Evolutionary conservation across 164 flowering plant genomes (phyloP).

Genomic region (Nelumbo lutea): DNA sequence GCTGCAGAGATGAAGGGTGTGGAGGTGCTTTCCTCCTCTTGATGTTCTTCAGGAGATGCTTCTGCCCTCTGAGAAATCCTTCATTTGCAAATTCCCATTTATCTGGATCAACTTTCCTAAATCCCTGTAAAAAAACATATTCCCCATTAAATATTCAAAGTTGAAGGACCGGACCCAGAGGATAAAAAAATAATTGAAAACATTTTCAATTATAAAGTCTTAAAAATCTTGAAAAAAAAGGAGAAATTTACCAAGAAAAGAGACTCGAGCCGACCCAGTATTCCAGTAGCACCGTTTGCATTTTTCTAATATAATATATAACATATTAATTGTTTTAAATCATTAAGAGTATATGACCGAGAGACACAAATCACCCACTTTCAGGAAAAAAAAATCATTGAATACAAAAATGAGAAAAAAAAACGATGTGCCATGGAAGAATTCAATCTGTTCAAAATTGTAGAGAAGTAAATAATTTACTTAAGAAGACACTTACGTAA

Average conservation of each 20-base stretch:
- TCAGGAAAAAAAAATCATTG: no score
- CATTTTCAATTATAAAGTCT: no score
- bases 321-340: no score
- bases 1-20: slow-evolving; percentile 22
- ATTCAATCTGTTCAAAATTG: background rate
- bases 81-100: slow-evolving; percentile 73
- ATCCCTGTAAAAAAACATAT: slow-evolving; percentile 47
- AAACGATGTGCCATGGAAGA: background rate
- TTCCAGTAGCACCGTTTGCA: no score
- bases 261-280: no score
- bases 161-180: no score
- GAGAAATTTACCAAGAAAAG: no score
- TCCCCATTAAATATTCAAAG: background rate
- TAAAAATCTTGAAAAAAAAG: no score
- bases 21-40: slow-evolving; percentile 49
- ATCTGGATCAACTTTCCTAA: slow-evolving; percentile 79
- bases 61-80: slow-evolving; percentile 42
- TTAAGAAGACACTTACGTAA: slow-evolving; percentile 45
- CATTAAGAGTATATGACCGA: no score
- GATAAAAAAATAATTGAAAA: no score
- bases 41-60: slow-evolving; percentile 54
- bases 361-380: background rate
- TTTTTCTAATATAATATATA: no score
- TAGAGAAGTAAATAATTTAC: no score
- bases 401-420: background rate